Evolutionary conservation across 805 yeast species (phyloP), one percentile per base, ranked within the genome.

Genomic region (Ogataea parapolymorpha): DNA sequence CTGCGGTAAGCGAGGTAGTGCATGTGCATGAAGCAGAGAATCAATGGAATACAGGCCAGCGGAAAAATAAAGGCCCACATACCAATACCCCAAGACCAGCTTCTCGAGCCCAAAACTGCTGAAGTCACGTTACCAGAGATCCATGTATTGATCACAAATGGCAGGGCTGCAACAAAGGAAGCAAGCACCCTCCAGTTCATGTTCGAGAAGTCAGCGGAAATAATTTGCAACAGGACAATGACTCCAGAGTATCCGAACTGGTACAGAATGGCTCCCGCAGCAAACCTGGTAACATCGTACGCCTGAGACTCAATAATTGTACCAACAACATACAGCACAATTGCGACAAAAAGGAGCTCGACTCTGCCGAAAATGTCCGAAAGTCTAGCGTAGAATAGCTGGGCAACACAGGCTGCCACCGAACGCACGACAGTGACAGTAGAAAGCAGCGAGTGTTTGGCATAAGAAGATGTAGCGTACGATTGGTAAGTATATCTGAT

Each of bases 61-160:
- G 90, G 90, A 70, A 79, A 75, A 48, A 84, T 81, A 51, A 81
- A 79, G 2, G 89, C 88, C 85, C 85, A 84, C 75, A 84, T 82
- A 28, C 82, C 89, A 51, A 82, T 77, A 54, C 82, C 82, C 90
- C 90, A 84, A 10, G 79, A 70, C 82, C 87, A 81, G 25, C 70
- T 51, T 10, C 61, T 61, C 10, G 63, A 63, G 2, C 14, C 17
- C 15, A 50, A n/a, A 25, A 63, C 63, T 41, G 70, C 60, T 26
- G 62, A 62, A 12, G 74, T 62, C 35, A 85, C 67, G 51, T 79
- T 67, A 55, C 88, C 91, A 22, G 80, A 63, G 42, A 83, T 71
- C 93, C 93, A 85, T 12, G 91, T 80, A 62, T 82, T 85, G 62
- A 85, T 79, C 53, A 85, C 76, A 53, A 74, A 81, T 2, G 91